Percentiles rank a stretch among this genome's conserved stretches.
Conservation (phyloP, 768 basidiomycete species). For the Coprinopsis strossmayeri region DNA sequence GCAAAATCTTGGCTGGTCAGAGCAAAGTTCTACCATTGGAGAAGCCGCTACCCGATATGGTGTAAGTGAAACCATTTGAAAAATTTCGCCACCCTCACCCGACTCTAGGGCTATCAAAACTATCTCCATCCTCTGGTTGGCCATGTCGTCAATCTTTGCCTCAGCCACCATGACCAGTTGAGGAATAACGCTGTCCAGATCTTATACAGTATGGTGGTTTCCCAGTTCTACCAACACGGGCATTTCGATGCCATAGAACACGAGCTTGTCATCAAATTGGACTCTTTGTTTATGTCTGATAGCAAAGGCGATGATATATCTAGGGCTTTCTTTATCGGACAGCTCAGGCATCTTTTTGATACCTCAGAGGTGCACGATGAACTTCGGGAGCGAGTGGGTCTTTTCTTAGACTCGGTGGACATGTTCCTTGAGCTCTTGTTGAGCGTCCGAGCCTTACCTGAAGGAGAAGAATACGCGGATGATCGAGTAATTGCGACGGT, state of each 20-base stretch:
- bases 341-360: slow-evolving; percentile 87
- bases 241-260: slow-evolving; percentile 89
- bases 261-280: slow-evolving; percentile 86
- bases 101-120: slow-evolving; percentile 70
- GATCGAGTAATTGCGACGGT: slow-evolving; percentile 92
- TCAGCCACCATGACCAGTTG: slow-evolving; percentile 92
- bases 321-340: slow-evolving; percentile 87
- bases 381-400: slow-evolving; percentile 69
- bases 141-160: slow-evolving; percentile 83
- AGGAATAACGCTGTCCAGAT: slow-evolving; percentile 89
- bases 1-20: slow-evolving; percentile 79
- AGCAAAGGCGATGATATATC: slow-evolving; percentile 89
- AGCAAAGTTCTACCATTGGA: slow-evolving; percentile 39
- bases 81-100: not conserved
- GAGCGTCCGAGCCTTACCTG: slow-evolving; percentile 81
- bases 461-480: slow-evolving; percentile 91
- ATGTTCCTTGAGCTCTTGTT: slow-evolving; percentile 88
- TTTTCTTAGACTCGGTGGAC: slow-evolving; percentile 86
- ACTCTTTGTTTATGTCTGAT: slow-evolving; percentile 89
- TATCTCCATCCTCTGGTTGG: slow-evolving; percentile 81
- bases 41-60: slow-evolving; percentile 61
- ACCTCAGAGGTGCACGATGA: slow-evolving; percentile 73
- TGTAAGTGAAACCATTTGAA: slow-evolving; percentile 34
- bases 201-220: slow-evolving; percentile 92
- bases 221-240: slow-evolving; percentile 78